Percentiles rank a stretch among this genome's conserved stretches.
Conservation (phyloP, 208 protist species). For the Leptomonas pyrrhocoris region DNA sequence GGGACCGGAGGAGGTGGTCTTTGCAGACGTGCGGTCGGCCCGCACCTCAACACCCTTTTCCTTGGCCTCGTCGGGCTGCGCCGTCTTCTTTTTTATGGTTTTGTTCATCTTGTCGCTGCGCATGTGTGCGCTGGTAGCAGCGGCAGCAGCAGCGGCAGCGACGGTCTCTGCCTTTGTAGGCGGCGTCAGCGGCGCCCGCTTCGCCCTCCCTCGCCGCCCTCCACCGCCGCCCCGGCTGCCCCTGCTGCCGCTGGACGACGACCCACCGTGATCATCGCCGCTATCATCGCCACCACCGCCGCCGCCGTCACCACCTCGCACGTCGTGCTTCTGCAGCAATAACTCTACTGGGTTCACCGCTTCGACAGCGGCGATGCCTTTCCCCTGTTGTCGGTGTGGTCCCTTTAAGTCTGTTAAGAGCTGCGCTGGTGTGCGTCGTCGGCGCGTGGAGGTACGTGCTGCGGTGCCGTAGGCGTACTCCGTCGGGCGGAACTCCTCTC, state of each 20-base stretch:
- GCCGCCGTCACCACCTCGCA: neutral
- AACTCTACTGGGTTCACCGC: slow-evolving; percentile 14
- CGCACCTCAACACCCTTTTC: neutral
- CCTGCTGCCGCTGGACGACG: neutral
- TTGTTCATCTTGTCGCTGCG: neutral
- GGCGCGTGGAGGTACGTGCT: neutral
- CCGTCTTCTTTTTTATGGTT: neutral
- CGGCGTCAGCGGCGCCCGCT: slow-evolving; percentile 8
- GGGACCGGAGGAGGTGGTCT: too few species aligned
- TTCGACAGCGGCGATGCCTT: neutral
- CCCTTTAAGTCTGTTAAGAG: neutral
- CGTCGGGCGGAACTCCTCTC: slow-evolving; percentile 10
- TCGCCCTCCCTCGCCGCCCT: neutral
- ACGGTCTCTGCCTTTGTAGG: slow-evolving; percentile 5
- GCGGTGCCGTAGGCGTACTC: neutral
- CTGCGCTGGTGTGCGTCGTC: slow-evolving; percentile 16
- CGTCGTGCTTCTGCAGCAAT: slow-evolving; percentile 23
- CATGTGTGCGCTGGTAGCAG: neutral
- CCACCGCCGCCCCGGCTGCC: neutral
- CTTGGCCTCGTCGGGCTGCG: neutral
- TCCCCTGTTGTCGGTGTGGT: neutral
- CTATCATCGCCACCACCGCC: neutral
- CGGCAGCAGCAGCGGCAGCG: neutral
- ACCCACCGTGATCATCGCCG: neutral
- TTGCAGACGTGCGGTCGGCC: too few species aligned